Conservation (phyloP, 1,284 basidiomycete genomes). For the Cryptococcus maquisensis region DNA sequence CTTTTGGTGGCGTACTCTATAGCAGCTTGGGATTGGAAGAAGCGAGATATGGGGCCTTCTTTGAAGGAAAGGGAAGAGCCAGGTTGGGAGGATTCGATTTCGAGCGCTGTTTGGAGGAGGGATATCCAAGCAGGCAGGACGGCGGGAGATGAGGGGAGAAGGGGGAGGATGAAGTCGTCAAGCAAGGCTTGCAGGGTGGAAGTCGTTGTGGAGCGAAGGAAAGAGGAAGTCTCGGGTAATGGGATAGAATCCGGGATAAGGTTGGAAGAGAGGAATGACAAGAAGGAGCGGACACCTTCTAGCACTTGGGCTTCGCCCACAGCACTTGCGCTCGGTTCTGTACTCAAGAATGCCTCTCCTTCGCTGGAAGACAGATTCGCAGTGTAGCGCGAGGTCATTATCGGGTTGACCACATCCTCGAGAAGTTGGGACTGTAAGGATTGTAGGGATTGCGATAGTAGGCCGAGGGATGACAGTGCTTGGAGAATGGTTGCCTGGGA, state of each 20-base stretch:
- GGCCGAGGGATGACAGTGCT: not conserved
- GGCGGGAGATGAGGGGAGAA: slow-evolving; percentile 60
- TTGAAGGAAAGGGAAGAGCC: not conserved
- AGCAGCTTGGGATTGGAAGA: slow-evolving; percentile 53
- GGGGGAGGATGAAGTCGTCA: slow-evolving; percentile 60
- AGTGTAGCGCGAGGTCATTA: slow-evolving; percentile 1
- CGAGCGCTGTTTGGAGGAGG: slow-evolving; percentile 56
- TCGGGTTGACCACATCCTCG: slow-evolving; percentile 19
- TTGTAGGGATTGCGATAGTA: not conserved
- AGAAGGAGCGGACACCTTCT: slow-evolving; percentile 12
- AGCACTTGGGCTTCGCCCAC: slow-evolving; percentile 10
- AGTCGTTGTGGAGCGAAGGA: slow-evolving; percentile 9
- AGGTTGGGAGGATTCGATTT: slow-evolving; percentile 55
- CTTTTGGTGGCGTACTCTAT: slow-evolving; percentile 28
- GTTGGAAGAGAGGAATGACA: slow-evolving; percentile 16
- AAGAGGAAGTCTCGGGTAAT: slow-evolving; percentile 11
- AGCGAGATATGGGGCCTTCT: slow-evolving; percentile 1
- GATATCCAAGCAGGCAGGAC: slow-evolving; percentile 61
- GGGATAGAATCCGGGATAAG: slow-evolving; percentile 6
- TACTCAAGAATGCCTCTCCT: slow-evolving; percentile 5
- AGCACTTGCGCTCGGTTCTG: not conserved
- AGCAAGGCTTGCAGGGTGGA: slow-evolving; percentile 52
- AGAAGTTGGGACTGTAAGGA: slow-evolving; percentile 8
- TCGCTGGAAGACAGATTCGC: not conserved
- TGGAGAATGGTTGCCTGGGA: too few species aligned